These are phyloP conservation scores for Termitomyces sp. DNA, from an alignment of 768 basidiomycete genomes.

Conservation along the genomic window DNA sequence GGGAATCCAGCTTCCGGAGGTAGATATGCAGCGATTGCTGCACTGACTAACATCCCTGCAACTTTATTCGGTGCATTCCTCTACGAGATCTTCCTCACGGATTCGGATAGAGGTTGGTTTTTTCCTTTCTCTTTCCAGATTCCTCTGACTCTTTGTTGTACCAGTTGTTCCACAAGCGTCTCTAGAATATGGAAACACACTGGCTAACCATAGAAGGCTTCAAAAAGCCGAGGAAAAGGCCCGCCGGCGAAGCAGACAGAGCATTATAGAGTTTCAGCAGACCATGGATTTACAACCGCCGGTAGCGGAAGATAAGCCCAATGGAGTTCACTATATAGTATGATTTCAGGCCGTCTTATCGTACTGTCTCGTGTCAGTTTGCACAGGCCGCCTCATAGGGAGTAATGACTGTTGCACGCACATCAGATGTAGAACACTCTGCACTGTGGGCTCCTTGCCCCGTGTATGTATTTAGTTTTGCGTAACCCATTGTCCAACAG, in stretches of 20 bases:
- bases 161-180: constrained; percentile 11
- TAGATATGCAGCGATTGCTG: constrained; percentile 52
- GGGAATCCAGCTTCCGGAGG: constrained; percentile 39
- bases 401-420: no score
- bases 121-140: not conserved
- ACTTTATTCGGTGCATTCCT: constrained; percentile 46
- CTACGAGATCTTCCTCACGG: constrained; percentile 54
- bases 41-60: constrained; percentile 62
- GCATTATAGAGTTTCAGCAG: constrained; percentile 6
- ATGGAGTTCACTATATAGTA: constrained; percentile 1
- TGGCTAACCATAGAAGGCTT: constrained; percentile 8
- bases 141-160: not conserved
- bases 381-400: no score
- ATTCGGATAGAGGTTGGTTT: constrained; percentile 50
- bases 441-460: not conserved
- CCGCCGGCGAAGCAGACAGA: constrained; percentile 9
- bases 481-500: not conserved
- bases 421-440: no score
- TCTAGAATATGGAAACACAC: constrained; percentile 8
- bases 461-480: not conserved
- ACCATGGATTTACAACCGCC: constrained; percentile 1
- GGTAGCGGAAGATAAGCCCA: not conserved
- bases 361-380: not conserved
- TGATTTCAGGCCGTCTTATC: not conserved
- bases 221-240: constrained; percentile 1